Percentiles rank a stretch among this genome's conserved stretches.
Conservation (phyloP, 768 basidiomycete species). For the Erythrobasidium yunnanense region DNA sequence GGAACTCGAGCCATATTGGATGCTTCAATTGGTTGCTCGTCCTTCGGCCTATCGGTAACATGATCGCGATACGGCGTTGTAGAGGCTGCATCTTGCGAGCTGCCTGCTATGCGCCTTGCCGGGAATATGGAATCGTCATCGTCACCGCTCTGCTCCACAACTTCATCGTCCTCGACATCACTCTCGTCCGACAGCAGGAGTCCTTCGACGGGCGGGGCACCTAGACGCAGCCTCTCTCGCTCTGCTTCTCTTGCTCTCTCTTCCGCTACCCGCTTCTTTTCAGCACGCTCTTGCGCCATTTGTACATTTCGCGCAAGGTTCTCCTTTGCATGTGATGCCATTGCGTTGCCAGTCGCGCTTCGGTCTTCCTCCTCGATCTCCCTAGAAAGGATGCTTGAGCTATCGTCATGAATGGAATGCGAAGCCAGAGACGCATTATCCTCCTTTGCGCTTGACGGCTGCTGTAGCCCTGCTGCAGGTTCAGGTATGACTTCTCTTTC, state of each 20-base stretch:
- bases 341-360: not conserved
- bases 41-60: too few species aligned
- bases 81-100: not conserved
- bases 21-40: too few species aligned
- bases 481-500: not conserved
- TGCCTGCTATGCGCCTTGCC: not conserved
- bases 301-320: conserved; percentile 21
- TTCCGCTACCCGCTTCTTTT: conserved; percentile 32
- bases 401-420: conserved; percentile 62
- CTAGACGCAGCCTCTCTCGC: conserved; percentile 30
- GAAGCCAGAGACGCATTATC: conserved; percentile 38
- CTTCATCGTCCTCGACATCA: conserved; percentile 43
- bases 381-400: conserved; percentile 70
- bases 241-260: conserved; percentile 31
- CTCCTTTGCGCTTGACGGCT: too few species aligned
- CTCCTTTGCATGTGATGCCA: conserved; percentile 15
- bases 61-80: not conserved
- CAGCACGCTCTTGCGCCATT: conserved; percentile 35
- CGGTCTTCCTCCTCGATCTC: conserved; percentile 49
- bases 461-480: too few species aligned
- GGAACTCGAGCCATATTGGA: not conserved
- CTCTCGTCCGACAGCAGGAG: conserved; percentile 27
- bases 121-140: conserved; percentile 42
- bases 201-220: conserved; percentile 30
- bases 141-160: conserved; percentile 47